A percentile compares a stretch with the other conserved stretches of the same genome.
Evolutionary conservation across 768 basidiomycete species (phyloP).

Genomic region (Tulasnella sp.): DNA sequence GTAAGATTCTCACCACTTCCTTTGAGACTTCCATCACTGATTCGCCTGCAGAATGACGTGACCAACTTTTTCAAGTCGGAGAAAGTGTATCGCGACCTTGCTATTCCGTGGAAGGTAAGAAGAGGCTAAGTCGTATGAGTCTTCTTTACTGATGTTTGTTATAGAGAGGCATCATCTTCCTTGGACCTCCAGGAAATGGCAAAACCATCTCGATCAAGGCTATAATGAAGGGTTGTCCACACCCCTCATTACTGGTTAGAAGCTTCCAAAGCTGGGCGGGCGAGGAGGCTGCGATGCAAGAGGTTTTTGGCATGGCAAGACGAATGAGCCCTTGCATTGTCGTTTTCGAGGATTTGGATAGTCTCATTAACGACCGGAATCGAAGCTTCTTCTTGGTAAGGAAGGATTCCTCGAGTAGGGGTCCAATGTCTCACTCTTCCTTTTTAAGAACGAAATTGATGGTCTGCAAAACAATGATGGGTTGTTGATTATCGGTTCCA

Average conservation of each 20-base stretch:
- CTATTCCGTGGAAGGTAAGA: slow-evolving; percentile 70
- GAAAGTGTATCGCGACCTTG: slow-evolving; percentile 53
- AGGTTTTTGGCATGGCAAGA: slow-evolving; percentile 61
- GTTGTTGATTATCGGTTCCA: slow-evolving; percentile 61
- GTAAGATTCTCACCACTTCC: neutral
- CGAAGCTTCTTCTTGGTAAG: slow-evolving; percentile 63
- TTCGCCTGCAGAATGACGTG: slow-evolving; percentile 42
- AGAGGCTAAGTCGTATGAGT: neutral
- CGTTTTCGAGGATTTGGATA: slow-evolving; percentile 57
- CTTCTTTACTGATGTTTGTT: neutral
- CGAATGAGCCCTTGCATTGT: slow-evolving; percentile 40
- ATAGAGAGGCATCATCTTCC: slow-evolving; percentile 69
- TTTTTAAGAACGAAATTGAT: slow-evolving; percentile 29
- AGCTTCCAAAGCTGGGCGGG: slow-evolving; percentile 56
- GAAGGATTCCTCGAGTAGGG: neutral
- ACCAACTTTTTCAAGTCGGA: slow-evolving; percentile 71
- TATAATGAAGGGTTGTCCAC: slow-evolving; percentile 60
- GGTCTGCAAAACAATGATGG: slow-evolving; percentile 72
- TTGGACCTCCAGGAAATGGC: slow-evolving; percentile 77
- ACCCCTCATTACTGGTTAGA: slow-evolving; percentile 62
- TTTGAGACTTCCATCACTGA: neutral
- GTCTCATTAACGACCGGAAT: slow-evolving; percentile 62
- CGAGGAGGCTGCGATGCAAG: slow-evolving; percentile 53
- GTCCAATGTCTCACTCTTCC: neutral
- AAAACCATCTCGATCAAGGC: slow-evolving; percentile 74